A percentile compares a stretch with the other conserved stretches of the same genome.
Conservation (phyloP, 2,329 filamentous ascomycete species). For the Alternaria sp. region DNA sequence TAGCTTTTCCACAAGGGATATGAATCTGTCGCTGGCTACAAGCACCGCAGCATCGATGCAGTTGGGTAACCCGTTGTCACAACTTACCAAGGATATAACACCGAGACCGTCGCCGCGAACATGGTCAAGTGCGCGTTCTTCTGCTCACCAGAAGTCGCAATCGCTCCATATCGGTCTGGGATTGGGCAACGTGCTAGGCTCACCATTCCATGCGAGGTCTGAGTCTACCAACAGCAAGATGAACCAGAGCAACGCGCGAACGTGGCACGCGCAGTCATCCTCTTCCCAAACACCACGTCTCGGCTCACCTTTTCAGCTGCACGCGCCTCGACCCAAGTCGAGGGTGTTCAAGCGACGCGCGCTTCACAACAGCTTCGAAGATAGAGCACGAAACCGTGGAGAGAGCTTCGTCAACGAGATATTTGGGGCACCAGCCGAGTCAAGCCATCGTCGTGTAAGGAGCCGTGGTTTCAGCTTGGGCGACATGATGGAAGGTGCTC, state of each 20-base stretch:
- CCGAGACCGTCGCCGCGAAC: constrained; percentile 49
- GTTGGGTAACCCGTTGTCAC: constrained; percentile 57
- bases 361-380: constrained; percentile 63
- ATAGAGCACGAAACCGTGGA: constrained; percentile 49
- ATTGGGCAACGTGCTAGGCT: constrained; percentile 53
- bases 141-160: constrained; percentile 61
- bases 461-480: constrained; percentile 70
- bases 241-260: constrained; percentile 42
- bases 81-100: constrained; percentile 52
- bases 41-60: constrained; percentile 64
- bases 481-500: constrained; percentile 61
- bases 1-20: constrained; percentile 59
- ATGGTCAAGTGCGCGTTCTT: constrained; percentile 57
- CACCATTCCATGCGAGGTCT: constrained; percentile 53
- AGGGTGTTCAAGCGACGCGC: constrained; percentile 67
- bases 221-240: constrained; percentile 37
- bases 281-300: constrained; percentile 44
- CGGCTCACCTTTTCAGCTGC: constrained; percentile 65
- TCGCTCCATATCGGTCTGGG: constrained; percentile 60
- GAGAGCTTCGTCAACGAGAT: constrained; percentile 57
- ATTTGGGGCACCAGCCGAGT: constrained; percentile 58
- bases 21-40: constrained; percentile 61
- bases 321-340: constrained; percentile 60
- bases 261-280: constrained; percentile 44
- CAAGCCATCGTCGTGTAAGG: constrained; percentile 65